phyloP scores from a whole-genome alignment of 1,139 yeast species.

The Kodamaea fungicola region DNA sequence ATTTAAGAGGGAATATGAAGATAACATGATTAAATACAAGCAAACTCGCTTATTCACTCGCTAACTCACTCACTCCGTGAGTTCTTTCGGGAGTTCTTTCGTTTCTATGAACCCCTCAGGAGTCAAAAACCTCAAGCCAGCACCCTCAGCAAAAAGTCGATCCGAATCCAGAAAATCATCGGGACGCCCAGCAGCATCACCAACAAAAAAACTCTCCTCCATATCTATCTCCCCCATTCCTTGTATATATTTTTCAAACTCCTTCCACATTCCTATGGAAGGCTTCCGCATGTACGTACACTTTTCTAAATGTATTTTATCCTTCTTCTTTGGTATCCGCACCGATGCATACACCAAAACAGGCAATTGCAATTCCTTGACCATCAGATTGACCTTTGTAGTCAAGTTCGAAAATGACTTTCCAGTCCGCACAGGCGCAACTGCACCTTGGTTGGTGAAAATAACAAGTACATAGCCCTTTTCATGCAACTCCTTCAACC shows the following conservation, averaged over 20 bases:
- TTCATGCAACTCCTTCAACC: constrained; percentile 15
- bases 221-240: constrained; percentile 27
- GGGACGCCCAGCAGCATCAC: constrained; percentile 91
- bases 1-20: no score
- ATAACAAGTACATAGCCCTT: constrained; percentile 51
- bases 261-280: constrained; percentile 64
- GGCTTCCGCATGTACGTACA: constrained; percentile 69
- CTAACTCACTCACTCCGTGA: no score
- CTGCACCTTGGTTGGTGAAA: constrained; percentile 85
- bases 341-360: constrained; percentile 65
- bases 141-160: constrained; percentile 56
- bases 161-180: constrained; percentile 81
- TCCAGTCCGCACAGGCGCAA: constrained; percentile 37
- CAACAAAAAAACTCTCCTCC: constrained; percentile 65
- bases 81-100: no score
- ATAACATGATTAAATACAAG: no score
- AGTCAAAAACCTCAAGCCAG: constrained; percentile 51
- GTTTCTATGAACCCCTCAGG: constrained; percentile 62
- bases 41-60: no score
- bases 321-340: constrained; percentile 38
- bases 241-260: constrained; percentile 38
- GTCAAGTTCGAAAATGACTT: constrained; percentile 53
- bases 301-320: constrained; percentile 24
- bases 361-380: constrained; percentile 14
- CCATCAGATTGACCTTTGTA: constrained; percentile 40